Percentiles rank a stretch among this genome's conserved stretches.
These are phyloP conservation scores for Fusarium burgessii DNA, from an alignment of 2,329 filamentous ascomycete genomes.

Conservation along the genomic window DNA sequence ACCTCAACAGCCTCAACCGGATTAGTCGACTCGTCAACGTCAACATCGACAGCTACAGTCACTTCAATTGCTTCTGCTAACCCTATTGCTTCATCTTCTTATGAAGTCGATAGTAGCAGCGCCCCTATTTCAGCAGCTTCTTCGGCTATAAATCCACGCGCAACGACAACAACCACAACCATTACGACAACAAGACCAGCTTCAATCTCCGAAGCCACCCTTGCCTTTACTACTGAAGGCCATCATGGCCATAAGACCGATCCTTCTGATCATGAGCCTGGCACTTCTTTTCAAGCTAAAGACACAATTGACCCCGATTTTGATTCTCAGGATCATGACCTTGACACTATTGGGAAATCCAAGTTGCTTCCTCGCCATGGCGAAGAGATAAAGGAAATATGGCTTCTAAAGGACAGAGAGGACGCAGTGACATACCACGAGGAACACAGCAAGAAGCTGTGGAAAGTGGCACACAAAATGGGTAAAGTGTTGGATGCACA, in stretches of 20 bases:
- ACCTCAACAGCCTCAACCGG: background rate
- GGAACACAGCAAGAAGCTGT: background rate
- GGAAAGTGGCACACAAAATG: background rate
- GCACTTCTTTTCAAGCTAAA: too few relatives aligned
- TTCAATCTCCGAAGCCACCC: background rate
- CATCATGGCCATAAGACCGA: background rate
- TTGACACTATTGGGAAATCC: background rate
- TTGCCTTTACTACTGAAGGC: background rate
- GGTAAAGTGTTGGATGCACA: background rate
- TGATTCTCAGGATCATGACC: background rate
- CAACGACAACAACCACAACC: conserved; percentile 13
- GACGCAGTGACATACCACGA: background rate
- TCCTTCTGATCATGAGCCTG: background rate
- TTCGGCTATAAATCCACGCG: background rate
- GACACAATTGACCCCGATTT: background rate
- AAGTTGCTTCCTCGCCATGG: background rate
- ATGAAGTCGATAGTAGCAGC: background rate
- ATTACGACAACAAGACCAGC: conserved; percentile 5
- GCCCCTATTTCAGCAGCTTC: background rate
- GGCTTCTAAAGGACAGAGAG: background rate
- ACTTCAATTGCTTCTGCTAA: background rate
- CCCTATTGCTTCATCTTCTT: background rate
- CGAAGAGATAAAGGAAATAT: background rate
- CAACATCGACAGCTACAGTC: background rate
- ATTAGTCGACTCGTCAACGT: background rate